Evolutionary conservation across 2,329 filamentous ascomycete species (phyloP).

Genomic region (Alternaria sp.): DNA sequence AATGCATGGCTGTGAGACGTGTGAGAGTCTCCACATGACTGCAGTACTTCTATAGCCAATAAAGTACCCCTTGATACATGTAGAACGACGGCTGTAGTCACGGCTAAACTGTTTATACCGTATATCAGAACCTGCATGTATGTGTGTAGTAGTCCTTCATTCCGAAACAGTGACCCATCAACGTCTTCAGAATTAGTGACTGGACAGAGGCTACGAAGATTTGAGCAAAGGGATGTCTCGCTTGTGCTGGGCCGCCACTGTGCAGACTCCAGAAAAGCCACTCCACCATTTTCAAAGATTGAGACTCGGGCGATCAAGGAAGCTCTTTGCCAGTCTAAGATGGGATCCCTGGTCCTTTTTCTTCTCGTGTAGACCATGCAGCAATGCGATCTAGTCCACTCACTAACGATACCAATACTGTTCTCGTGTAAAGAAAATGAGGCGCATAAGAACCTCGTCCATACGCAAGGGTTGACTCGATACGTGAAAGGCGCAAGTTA

Average conservation of each 20-base stretch:
- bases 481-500: background rate
- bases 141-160: constrained; percentile 2
- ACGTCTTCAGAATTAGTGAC: background rate
- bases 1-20: background rate
- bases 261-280: background rate
- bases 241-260: background rate
- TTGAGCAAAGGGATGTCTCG: background rate
- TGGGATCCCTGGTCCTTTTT: background rate
- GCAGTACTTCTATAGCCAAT: background rate
- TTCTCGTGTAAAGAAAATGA: background rate
- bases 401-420: background rate
- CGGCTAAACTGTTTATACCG: background rate
- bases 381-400: background rate
- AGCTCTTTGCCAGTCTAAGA: background rate
- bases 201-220: background rate
- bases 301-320: background rate
- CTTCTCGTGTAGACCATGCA: background rate
- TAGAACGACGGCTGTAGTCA: background rate
- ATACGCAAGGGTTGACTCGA: background rate
- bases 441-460: background rate
- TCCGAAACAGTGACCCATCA: background rate
- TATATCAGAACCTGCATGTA: background rate
- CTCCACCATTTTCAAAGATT: background rate
- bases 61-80: background rate
- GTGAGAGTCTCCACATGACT: background rate